Base-by-base conservation (phyloP, 768 basidiomycete genomes). In the Tricholoma furcatifolium region DNA sequence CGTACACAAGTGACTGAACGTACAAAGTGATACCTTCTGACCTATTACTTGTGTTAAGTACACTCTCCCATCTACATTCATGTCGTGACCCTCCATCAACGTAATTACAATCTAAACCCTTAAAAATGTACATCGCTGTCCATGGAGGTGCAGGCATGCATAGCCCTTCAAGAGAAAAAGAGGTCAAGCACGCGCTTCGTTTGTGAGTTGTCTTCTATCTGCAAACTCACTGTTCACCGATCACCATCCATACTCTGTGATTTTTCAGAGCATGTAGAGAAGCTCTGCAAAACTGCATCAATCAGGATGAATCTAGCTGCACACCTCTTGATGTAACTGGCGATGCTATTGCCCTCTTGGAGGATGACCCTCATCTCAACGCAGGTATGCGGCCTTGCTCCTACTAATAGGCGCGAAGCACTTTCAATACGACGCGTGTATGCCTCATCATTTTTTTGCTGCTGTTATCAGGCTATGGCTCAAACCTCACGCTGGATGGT, bases 141-240 rank as follows among this genome's bases (percentile, higher is more conserved):
- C 91, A 93, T 59, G 90, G 86, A 10, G 91, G 91, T 27, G 91
- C 91, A 23, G 91, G 90, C 3, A 65, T 72, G n/a, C 88, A 91
- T 58, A 63, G 73, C 6, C 68, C 62, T 42, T 56, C 64, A 0
- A 67, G 72, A 14, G 84, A 88, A 49, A 70, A 73, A 23, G 71
- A 74, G 32, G 70, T 87, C 35, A 87, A 85, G 56, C 68, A 66
- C 11, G 78, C 78, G 4, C 67, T 91, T 61, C 74, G 76, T 69
- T 73, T 69, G 87, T 87, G 61, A 68, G 70, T 54, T 27, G 27
- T 41, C 35, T 24, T 20, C 20, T 38, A 7, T 12, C n/a, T 36
- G 38, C 6, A 15, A 31, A 44, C 18, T 2, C 18, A 4, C 2
- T 31, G 11, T 30, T 18, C 20, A 41, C 39, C 27, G 27, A 20